Base-by-base conservation (phyloP, 2,329 filamentous ascomycete genomes). In the Juglanconis sp. region DNA sequence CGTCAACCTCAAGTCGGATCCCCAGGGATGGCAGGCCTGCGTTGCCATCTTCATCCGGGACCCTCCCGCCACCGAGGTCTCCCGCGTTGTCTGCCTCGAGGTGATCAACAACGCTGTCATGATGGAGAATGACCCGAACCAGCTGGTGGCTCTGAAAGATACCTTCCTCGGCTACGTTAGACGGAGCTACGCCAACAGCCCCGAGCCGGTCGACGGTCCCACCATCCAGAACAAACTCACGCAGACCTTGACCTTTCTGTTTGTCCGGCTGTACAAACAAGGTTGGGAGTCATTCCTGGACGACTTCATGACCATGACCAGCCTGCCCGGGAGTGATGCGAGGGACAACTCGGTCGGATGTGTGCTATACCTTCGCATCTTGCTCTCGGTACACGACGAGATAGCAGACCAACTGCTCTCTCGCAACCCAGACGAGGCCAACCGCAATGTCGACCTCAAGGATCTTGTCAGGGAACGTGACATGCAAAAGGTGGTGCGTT, bases 161-260 rank as follows among this genome's bases (percentile, higher is more conserved):
- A 89, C 86, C 49, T 79, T 99, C 66, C 81, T 96, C 77, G 84
- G 86, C 67, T 97, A 98, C 74, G 83, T 95, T 63, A 86, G 86
- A 65, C 85, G 88, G 68, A 86, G 84, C 53, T 98, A 97, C 73
- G 84, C 86, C 56, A 78, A 81, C 44, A 79, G 79, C 38, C 74
- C 79, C 9, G 81, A 83, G 58, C 75, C 79, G 56, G 77, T 87
- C 64, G 95, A 99, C 72, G 85, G 88, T 8, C 74, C 86, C 31
- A 84, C 85, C 65, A 88, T 99, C 48, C 94, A 98, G 76, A 99
- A 98, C 79, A 99, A 99, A 77, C 86, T 99, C 66, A 93, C 94
- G 50, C 95, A 99, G 77, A 96, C 93, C 11, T 79, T 99, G 68
- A 99, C 95, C 9, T 95, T 92, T 70, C 87, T 99, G 54, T 99